Percentiles rank a stretch among this genome's conserved stretches.
These are phyloP conservation scores for Rosa lucieae DNA, from an alignment of 306 rosid genomes.

Conservation along the genomic window DNA sequence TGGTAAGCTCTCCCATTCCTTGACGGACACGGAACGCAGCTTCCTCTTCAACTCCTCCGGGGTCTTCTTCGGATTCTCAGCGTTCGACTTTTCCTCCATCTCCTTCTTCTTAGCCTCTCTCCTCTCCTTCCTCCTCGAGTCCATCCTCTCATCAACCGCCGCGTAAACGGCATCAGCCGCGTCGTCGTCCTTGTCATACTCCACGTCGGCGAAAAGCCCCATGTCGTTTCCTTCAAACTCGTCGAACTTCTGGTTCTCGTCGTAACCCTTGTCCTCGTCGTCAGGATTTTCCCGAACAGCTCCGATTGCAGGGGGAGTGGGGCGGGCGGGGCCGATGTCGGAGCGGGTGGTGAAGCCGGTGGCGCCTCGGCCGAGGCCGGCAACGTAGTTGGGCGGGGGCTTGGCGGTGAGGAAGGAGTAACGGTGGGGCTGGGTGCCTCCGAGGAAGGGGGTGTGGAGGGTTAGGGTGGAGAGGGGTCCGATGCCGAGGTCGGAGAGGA, in stretches of 20 bases:
- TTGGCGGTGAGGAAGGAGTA: slow-evolving; percentile 66
- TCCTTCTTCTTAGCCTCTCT: slow-evolving; percentile 77
- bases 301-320: slow-evolving; percentile 59
- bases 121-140: slow-evolving; percentile 76
- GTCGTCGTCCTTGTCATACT: slow-evolving; percentile 76
- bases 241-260: slow-evolving; percentile 81
- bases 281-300: slow-evolving; percentile 38
- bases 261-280: slow-evolving; percentile 69
- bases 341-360: slow-evolving; percentile 87
- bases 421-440: slow-evolving; percentile 47
- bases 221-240: slow-evolving; percentile 85
- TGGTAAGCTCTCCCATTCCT: slow-evolving; percentile 75
- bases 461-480: slow-evolving; percentile 37
- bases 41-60: slow-evolving; percentile 69
- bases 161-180: slow-evolving; percentile 89
- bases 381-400: slow-evolving; percentile 79
- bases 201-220: slow-evolving; percentile 71
- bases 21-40: slow-evolving; percentile 50
- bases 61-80: slow-evolving; percentile 65
- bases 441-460: slow-evolving; percentile 34
- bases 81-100: slow-evolving; percentile 69
- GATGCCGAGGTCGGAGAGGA: slow-evolving; percentile 53
- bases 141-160: slow-evolving; percentile 76
- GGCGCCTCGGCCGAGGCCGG: slow-evolving; percentile 89
- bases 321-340: slow-evolving; percentile 79